These are phyloP conservation scores for Blastomyces parvus DNA, from an alignment of 2,329 filamentous ascomycete species.

Conservation along the genomic window DNA sequence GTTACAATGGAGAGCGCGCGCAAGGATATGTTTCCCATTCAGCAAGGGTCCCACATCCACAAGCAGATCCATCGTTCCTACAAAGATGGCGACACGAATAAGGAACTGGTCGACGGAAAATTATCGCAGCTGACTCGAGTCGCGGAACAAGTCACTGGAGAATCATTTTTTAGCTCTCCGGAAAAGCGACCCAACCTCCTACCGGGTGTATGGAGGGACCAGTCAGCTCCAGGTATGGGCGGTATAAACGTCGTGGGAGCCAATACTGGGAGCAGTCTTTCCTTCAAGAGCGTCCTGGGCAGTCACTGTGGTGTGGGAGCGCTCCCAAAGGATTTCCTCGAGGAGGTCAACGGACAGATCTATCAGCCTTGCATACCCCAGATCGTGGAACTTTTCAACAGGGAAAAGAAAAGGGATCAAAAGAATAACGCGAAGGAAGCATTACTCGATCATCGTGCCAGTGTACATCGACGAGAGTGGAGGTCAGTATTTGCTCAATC, in stretches of 20 bases:
- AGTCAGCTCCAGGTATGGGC: conserved; percentile 22
- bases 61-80: conserved; percentile 21
- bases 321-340: conserved; percentile 25
- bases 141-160: conserved; percentile 25
- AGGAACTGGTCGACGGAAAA: conserved; percentile 17
- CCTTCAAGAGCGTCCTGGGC: conserved; percentile 26
- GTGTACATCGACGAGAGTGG: conserved; percentile 22
- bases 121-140: conserved; percentile 23
- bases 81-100: conserved; percentile 10
- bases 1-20: conserved; percentile 27
- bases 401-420: conserved; percentile 13
- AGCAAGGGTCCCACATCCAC: conserved; percentile 22
- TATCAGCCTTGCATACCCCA: conserved; percentile 29
- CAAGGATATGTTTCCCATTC: conserved; percentile 27
- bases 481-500: conserved; percentile 25
- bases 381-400: conserved; percentile 26
- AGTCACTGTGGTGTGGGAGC: conserved; percentile 26
- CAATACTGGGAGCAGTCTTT: conserved; percentile 24
- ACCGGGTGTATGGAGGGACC: conserved; percentile 18
- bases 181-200: conserved; percentile 8
- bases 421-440: background rate
- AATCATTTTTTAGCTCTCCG: conserved; percentile 15
- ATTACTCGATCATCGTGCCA: conserved; percentile 5
- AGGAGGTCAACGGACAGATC: conserved; percentile 21
- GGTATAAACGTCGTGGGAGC: conserved; percentile 25